These are phyloP conservation scores for Phyllosticta citrichinensis DNA, from an alignment of 2,329 filamentous ascomycete species.

Conservation along the genomic window DNA sequence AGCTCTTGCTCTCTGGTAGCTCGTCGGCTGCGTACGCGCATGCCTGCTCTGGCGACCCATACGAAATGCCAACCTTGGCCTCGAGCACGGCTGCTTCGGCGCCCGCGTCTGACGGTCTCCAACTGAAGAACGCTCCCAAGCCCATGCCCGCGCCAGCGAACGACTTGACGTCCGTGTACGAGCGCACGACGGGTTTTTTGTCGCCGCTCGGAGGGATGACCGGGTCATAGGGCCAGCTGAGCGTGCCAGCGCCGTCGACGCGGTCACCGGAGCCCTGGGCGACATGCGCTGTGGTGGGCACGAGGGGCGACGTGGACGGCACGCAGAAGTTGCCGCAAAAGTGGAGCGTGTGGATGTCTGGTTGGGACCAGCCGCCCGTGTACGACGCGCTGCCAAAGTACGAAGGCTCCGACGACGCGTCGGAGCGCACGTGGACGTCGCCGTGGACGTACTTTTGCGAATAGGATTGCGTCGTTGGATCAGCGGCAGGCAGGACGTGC, in stretches of 20 bases:
- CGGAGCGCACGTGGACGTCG: conserved; percentile 12
- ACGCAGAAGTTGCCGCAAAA: conserved; percentile 25
- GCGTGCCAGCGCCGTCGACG: conserved; percentile 13
- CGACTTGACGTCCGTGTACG: conserved; percentile 12
- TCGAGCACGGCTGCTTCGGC: conserved; percentile 30
- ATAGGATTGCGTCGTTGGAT: conserved; percentile 15
- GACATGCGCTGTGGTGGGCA: conserved; percentile 13
- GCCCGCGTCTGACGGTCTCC: conserved; percentile 17
- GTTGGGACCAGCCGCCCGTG: conserved; percentile 30
- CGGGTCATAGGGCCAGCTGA: conserved; percentile 14
- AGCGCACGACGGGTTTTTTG: conserved; percentile 10
- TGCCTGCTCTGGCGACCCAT: conserved; percentile 54
- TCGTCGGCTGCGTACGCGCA: conserved; percentile 53
- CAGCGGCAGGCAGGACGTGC: conserved; percentile 35
- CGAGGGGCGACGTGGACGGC: conserved; percentile 16
- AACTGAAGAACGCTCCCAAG: conserved; percentile 43
- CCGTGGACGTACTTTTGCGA: conserved; percentile 15
- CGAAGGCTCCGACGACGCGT: conserved; percentile 21
- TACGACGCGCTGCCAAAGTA: conserved; percentile 41
- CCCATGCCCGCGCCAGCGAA: conserved; percentile 12
- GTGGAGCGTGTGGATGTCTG: conserved; percentile 26
- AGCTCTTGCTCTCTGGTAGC: conserved; percentile 30
- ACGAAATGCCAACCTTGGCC: conserved; percentile 54
- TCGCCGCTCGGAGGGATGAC: conserved; percentile 11
- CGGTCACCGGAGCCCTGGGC: conserved; percentile 17